A percentile compares a stretch with the other conserved stretches of the same genome.
Evolutionary conservation across 75 land plant species (phyloP).

Genomic region (Cunninghamia lanceolata): DNA sequence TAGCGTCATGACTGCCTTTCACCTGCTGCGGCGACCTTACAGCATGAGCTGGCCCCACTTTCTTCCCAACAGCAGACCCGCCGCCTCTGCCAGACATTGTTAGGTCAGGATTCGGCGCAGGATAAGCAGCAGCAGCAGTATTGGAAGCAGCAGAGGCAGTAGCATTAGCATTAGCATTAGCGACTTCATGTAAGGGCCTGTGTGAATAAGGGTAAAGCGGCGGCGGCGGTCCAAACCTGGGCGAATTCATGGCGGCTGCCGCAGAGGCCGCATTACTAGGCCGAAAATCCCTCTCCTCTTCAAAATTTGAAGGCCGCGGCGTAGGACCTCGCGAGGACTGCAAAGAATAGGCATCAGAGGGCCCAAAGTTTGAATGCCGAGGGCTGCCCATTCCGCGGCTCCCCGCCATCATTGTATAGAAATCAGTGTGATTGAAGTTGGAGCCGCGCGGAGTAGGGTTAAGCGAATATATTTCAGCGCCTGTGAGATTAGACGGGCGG

Average conservation of each 20-base stretch:
- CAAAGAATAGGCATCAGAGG: slow-evolving; percentile 50
- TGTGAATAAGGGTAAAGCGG: not conserved
- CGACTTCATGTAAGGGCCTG: not conserved
- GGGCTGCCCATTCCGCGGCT: slow-evolving; percentile 16
- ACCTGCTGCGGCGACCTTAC: slow-evolving; percentile 11
- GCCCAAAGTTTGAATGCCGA: slow-evolving; percentile 71
- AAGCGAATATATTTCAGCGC: slow-evolving; percentile 91
- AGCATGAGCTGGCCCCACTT: not conserved
- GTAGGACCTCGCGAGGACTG: slow-evolving; percentile 64
- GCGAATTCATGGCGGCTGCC: slow-evolving; percentile 16
- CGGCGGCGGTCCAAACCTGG: slow-evolving; percentile 26
- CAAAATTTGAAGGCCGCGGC: slow-evolving; percentile 55
- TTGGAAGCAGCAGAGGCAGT: slow-evolving; percentile 20
- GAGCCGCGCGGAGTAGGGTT: slow-evolving; percentile 87
- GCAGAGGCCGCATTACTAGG: not conserved
- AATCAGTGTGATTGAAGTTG: slow-evolving; percentile 86
- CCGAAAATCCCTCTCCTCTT: slow-evolving; percentile 25
- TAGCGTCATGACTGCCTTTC: slow-evolving; percentile 61
- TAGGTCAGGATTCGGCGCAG: slow-evolving; percentile 28
- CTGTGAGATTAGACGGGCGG: slow-evolving; percentile 80
- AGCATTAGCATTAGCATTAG: too few relatives aligned
- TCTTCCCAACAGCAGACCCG: not conserved
- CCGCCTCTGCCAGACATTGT: not conserved
- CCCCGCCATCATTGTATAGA: slow-evolving; percentile 67
- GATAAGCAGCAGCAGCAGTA: slow-evolving; percentile 22